Evolutionary conservation across 2,329 filamentous ascomycete species (phyloP).

Genomic region (Beauveria brongniartii): DNA sequence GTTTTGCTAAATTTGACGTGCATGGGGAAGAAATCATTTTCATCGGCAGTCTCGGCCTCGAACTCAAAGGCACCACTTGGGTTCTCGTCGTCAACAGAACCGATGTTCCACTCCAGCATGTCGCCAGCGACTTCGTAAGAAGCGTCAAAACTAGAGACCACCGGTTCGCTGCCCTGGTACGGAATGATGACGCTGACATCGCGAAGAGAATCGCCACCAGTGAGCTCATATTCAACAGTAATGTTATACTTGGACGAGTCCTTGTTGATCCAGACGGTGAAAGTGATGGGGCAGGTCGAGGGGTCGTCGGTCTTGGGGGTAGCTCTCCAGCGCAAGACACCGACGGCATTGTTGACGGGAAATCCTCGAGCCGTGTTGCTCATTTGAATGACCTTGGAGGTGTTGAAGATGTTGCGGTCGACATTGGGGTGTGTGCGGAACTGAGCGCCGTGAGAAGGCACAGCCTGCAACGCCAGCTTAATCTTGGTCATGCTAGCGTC

Average conservation of each 20-base stretch:
- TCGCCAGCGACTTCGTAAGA: conserved; percentile 91
- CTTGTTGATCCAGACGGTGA: conserved; percentile 97
- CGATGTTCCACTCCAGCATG: conserved; percentile 88
- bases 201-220: conserved; percentile 66
- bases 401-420: conserved; percentile 80
- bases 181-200: conserved; percentile 87
- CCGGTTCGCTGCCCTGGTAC: conserved; percentile 75
- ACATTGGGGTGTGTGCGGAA: conserved; percentile 97
- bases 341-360: conserved; percentile 88
- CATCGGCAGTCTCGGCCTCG: conserved; percentile 77
- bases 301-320: conserved; percentile 73
- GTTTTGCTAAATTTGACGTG: conserved; percentile 80
- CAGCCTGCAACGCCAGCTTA: conserved; percentile 71
- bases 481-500: conserved; percentile 86
- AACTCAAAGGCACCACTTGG: conserved; percentile 88
- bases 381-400: conserved; percentile 77
- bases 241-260: conserved; percentile 76
- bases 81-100: conserved; percentile 75
- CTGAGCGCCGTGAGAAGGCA: conserved; percentile 74
- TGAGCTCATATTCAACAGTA: conserved; percentile 93
- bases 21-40: conserved; percentile 98
- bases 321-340: conserved; percentile 87
- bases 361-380: conserved; percentile 83
- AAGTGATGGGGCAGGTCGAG: conserved; percentile 80
- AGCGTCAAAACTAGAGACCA: conserved; percentile 87